Conservation (phyloP, 176 grass and related monocot species). For the Rhynchospora pubera region DNA sequence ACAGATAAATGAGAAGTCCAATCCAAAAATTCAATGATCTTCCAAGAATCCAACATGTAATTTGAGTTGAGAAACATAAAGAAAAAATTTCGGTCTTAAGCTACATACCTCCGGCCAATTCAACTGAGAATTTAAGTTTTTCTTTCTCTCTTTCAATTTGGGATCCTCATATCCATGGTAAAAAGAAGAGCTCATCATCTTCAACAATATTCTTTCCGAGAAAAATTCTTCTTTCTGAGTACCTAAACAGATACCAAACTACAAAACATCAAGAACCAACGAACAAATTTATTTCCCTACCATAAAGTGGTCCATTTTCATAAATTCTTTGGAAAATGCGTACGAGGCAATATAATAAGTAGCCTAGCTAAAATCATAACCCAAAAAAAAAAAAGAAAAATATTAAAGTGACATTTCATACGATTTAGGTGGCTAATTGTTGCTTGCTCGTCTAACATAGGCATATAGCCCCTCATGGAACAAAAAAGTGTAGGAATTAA, state of each 20-base stretch:
- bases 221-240: not conserved
- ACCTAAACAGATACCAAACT: not conserved
- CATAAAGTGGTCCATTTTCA: conserved; percentile 6
- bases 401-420: not conserved
- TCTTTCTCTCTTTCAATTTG: not conserved
- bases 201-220: not conserved
- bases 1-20: not conserved
- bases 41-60: not conserved
- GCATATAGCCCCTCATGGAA: not conserved
- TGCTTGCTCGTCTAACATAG: not conserved
- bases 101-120: conserved; percentile 7
- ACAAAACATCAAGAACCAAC: conserved; percentile 7
- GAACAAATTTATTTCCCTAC: conserved; percentile 9
- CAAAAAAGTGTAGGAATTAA: too few species aligned
- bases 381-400: not conserved
- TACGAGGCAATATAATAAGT: not conserved
- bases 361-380: not conserved
- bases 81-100: not conserved
- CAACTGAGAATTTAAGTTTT: not conserved
- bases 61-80: not conserved
- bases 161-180: not conserved
- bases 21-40: not conserved
- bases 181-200: conserved; percentile 5
- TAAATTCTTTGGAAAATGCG: not conserved
- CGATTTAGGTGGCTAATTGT: not conserved